Conservation (phyloP, 805 yeast genomes). For the Yamadazyma paraphyllophila region DNA sequence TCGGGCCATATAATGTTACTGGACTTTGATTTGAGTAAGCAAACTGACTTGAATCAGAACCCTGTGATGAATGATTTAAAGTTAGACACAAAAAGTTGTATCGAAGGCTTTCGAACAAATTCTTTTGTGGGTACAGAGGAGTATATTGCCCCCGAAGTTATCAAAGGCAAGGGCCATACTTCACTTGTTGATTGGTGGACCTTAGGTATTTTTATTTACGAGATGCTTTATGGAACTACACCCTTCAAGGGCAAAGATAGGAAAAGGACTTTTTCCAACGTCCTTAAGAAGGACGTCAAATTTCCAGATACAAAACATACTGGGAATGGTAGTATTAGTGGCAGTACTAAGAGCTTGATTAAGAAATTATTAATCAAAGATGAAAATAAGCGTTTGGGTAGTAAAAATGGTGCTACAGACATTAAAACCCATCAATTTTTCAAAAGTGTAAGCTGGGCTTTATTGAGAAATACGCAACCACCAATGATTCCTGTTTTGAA, state of each 20-base stretch:
- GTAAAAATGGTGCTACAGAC: slow-evolving; percentile 93
- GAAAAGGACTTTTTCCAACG: slow-evolving; percentile 84
- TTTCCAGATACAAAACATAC: slow-evolving; percentile 54
- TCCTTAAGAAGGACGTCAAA: slow-evolving; percentile 77
- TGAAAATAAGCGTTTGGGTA: slow-evolving; percentile 84
- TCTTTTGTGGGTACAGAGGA: slow-evolving; percentile 99
- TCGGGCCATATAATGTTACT: slow-evolving; percentile 98
- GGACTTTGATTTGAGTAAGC: slow-evolving; percentile 94
- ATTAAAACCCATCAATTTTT: slow-evolving; percentile 88
- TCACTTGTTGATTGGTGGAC: slow-evolving; percentile 99
- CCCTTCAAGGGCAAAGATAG: slow-evolving; percentile 93
- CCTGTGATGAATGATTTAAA: slow-evolving; percentile 63
- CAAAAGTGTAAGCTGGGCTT: slow-evolving; percentile 92
- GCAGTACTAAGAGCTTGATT: slow-evolving; percentile 75
- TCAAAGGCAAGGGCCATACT: slow-evolving; percentile 95
- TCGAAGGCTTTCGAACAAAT: slow-evolving; percentile 94
- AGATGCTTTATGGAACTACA: slow-evolving; percentile 93
- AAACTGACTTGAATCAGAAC: slow-evolving; percentile 69
- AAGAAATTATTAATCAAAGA: slow-evolving; percentile 83
- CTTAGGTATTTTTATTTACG: slow-evolving; percentile 85
- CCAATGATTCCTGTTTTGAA: slow-evolving; percentile 88
- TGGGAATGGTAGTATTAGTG: slow-evolving; percentile 50
- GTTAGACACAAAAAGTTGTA: slow-evolving; percentile 90
- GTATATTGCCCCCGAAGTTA: slow-evolving; percentile 97
- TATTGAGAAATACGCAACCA: slow-evolving; percentile 86